Conservation (phyloP, 352 stramenopile species). For the Paralagenidium karlingii region DNA sequence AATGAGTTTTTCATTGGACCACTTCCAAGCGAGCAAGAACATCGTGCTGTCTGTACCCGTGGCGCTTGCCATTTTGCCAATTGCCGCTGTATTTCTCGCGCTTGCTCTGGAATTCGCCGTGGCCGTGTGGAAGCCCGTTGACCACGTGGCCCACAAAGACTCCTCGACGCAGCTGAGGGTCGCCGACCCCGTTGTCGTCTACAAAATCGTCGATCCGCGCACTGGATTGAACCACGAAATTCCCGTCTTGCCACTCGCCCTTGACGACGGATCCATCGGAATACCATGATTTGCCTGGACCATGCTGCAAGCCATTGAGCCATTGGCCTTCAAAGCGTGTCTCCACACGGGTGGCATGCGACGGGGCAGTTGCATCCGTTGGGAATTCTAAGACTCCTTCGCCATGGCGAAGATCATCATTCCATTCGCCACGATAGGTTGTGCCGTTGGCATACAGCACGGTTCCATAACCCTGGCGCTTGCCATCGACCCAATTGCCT, state of each 20-base stretch:
- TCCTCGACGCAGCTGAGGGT: not conserved
- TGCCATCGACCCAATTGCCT: conserved; percentile 41
- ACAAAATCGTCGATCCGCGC: conserved; percentile 32
- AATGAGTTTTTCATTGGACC: not conserved
- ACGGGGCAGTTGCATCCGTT: conserved; percentile 17
- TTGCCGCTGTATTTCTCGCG: conserved; percentile 36
- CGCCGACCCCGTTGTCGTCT: conserved; percentile 6
- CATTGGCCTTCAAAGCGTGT: conserved; percentile 7
- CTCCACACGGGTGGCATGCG: conserved; percentile 66
- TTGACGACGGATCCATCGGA: conserved; percentile 30
- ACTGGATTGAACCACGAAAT: conserved; percentile 3
- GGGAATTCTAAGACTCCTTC: conserved; percentile 26
- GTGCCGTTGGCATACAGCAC: conserved; percentile 36
- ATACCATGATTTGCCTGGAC: conserved; percentile 40
- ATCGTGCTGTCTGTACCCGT: no score
- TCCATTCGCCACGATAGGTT: conserved; percentile 63
- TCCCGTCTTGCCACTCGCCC: conserved; percentile 31
- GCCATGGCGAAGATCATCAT: conserved; percentile 39
- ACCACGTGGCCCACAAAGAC: conserved; percentile 28
- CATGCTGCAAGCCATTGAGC: conserved; percentile 22
- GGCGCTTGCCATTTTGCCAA: conserved; percentile 32
- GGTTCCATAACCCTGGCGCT: conserved; percentile 29
- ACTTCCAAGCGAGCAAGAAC: no score
- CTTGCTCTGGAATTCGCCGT: conserved; percentile 29
- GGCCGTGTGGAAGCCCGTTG: conserved; percentile 29